These are phyloP conservation scores for Coniochaeta hoffmannii DNA, from an alignment of 2,329 filamentous ascomycete species.

Conservation along the genomic window DNA sequence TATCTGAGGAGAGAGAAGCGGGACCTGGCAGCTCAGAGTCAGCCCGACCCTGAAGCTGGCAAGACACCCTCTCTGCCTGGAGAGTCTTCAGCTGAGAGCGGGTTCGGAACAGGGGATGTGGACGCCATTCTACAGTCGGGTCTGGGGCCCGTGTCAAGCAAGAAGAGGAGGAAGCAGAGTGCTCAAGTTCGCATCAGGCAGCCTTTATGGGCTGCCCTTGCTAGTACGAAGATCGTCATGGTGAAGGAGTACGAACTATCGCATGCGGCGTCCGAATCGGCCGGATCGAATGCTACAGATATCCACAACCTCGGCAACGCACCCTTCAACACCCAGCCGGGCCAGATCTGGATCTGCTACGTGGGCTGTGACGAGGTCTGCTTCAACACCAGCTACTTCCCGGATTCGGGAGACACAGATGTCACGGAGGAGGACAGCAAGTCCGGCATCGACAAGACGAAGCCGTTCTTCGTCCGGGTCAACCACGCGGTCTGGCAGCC, in stretches of 20 bases:
- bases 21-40: constrained; percentile 38
- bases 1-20: constrained; percentile 54
- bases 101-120: constrained; percentile 45
- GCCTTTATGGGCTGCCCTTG: constrained; percentile 88
- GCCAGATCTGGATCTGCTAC: constrained; percentile 75
- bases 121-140: constrained; percentile 46
- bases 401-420: constrained; percentile 28
- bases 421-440: constrained; percentile 18
- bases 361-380: constrained; percentile 71
- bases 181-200: constrained; percentile 85
- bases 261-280: constrained; percentile 64
- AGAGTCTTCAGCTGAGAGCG: constrained; percentile 31
- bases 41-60: constrained; percentile 56
- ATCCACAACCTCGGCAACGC: constrained; percentile 71
- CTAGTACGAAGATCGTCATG: constrained; percentile 94
- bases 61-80: constrained; percentile 31
- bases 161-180: constrained; percentile 85
- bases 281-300: constrained; percentile 67
- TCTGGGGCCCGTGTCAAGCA: constrained; percentile 52
- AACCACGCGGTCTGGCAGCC: constrained; percentile 77
- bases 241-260: constrained; percentile 86
- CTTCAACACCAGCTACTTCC: constrained; percentile 65
- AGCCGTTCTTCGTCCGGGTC: constrained; percentile 72
- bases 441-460: constrained; percentile 56
- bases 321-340: constrained; percentile 61